A percentile compares a stretch with the other conserved stretches of the same genome.
Evolutionary conservation across 371 early-diverging fungal species (phyloP).

Genomic region (Mortierella sp.): DNA sequence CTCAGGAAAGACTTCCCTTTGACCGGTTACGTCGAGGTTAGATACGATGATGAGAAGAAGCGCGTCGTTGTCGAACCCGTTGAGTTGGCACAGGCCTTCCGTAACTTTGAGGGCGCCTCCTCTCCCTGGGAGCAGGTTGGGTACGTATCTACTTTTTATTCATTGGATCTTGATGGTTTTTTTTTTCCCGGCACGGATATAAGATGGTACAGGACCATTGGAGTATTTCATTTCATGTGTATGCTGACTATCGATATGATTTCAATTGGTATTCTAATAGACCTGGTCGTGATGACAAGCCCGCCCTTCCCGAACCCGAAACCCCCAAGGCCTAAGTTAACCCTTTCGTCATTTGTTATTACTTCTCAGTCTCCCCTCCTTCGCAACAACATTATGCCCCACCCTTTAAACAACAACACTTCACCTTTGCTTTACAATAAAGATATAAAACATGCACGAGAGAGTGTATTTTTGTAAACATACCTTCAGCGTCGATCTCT

Average conservation of each 20-base stretch:
- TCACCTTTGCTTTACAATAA: not conserved
- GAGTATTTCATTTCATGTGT: not conserved
- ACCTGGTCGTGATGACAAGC: conserved; percentile 59
- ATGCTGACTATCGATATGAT: not conserved
- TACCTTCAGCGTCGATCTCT: not conserved
- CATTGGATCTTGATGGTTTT: not conserved
- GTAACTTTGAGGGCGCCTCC: conserved; percentile 90
- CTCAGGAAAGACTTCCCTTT: conserved; percentile 98
- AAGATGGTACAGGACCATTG: not conserved
- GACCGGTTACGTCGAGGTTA: conserved; percentile 95
- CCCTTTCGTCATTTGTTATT: not conserved
- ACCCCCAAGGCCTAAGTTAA: conserved; percentile 53
- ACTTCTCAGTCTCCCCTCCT: not conserved
- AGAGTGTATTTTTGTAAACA: conserved; percentile 15
- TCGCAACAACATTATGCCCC: conserved; percentile 2
- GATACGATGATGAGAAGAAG: conserved; percentile 98
- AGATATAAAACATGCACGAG: conserved; percentile 7
- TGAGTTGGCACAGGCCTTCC: conserved; percentile 97
- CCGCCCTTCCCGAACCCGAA: conserved; percentile 56
- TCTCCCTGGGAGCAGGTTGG: conserved; percentile 94
- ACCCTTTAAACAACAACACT: conserved; percentile 6
- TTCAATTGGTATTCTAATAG: conserved; percentile 11
- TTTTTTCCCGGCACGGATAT: no score
- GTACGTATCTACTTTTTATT: conserved; percentile 43
- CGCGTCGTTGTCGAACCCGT: conserved; percentile 96